Evolutionary conservation across 1,284 basidiomycete genomes (phyloP).

Genomic region (Fomitopsis palustris): DNA sequence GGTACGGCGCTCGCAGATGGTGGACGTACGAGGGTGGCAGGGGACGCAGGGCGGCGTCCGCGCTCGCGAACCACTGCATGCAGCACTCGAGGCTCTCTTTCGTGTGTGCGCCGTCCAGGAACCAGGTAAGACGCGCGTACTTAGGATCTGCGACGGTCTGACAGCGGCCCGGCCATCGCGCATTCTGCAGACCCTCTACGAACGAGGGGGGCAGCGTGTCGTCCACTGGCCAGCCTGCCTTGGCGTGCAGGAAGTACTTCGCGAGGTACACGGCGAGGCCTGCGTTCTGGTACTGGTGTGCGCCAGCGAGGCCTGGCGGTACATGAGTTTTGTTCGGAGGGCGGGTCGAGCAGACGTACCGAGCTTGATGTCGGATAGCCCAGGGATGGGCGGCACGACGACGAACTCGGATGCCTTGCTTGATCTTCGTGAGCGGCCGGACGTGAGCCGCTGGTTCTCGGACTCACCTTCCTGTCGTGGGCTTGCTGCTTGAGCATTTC

Average conservation of each 20-base stretch:
- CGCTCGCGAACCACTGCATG: constrained; percentile 79
- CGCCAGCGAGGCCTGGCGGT: constrained; percentile 75
- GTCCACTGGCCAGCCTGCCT: constrained; percentile 26
- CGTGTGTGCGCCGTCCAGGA: constrained; percentile 95
- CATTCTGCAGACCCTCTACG: constrained; percentile 59
- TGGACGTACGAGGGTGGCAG: constrained; percentile 17
- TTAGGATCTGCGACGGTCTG: constrained; percentile 73
- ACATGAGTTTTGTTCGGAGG: not conserved
- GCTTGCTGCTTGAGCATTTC: constrained; percentile 69
- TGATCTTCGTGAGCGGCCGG: constrained; percentile 2
- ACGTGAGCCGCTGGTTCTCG: not conserved
- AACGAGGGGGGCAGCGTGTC: constrained; percentile 50
- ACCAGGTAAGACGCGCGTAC: constrained; percentile 65
- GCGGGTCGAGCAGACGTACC: constrained; percentile 39
- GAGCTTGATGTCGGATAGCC: constrained; percentile 54
- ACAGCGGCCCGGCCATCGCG: constrained; percentile 97
- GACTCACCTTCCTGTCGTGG: constrained; percentile 54
- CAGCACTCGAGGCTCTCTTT: constrained; percentile 87
- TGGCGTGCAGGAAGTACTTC: constrained; percentile 61
- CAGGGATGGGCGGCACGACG: constrained; percentile 47
- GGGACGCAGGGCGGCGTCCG: constrained; percentile 42
- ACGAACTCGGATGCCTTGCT: constrained; percentile 47
- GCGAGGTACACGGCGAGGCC: constrained; percentile 81
- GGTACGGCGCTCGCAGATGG: not conserved
- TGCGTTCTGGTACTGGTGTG: constrained; percentile 90